Evolutionary conservation across 257 asterid species (phyloP).

Genomic region (Prunella vulgaris): DNA sequence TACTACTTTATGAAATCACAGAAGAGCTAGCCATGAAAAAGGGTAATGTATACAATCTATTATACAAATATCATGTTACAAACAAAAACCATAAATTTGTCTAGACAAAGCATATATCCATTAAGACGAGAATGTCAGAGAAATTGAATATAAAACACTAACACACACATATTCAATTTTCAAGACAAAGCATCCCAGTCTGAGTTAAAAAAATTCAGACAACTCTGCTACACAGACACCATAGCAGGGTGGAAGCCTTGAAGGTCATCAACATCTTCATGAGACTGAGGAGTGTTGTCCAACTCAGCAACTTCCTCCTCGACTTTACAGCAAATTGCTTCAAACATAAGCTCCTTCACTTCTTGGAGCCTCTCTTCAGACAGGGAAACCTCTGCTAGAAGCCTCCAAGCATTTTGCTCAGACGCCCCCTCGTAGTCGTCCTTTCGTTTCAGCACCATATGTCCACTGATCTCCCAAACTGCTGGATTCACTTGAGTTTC

Average conservation of each 20-base stretch:
- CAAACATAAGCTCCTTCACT: constrained; percentile 82
- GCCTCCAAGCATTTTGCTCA: constrained; percentile 87
- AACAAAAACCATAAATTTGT: too few relatives aligned
- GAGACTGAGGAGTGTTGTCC: constrained; percentile 34
- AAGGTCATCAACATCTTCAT: constrained; percentile 57
- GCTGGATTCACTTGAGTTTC: constrained; percentile 98
- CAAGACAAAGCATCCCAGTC: background rate
- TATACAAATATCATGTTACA: too few relatives aligned
- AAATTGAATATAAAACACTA: too few relatives aligned
- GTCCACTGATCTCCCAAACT: constrained; percentile 99
- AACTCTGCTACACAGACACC: constrained; percentile 51
- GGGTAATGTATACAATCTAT: too few relatives aligned
- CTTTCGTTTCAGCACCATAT: constrained; percentile 93
- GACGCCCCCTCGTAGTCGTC: constrained; percentile 80
- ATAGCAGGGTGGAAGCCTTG: constrained; percentile 47
- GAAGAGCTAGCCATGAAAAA: too few relatives aligned
- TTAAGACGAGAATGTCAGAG: too few relatives aligned
- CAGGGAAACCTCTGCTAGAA: constrained; percentile 90
- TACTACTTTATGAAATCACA: too few relatives aligned
- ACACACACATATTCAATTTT: too few relatives aligned
- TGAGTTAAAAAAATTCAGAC: background rate
- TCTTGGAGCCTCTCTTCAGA: constrained; percentile 85
- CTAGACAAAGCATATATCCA: too few relatives aligned
- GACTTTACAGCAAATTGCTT: constrained; percentile 43
- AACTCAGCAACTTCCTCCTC: constrained; percentile 31